Conservation (phyloP, 1,284 basidiomycete genomes). For the Pisolithus thermaeus region DNA sequence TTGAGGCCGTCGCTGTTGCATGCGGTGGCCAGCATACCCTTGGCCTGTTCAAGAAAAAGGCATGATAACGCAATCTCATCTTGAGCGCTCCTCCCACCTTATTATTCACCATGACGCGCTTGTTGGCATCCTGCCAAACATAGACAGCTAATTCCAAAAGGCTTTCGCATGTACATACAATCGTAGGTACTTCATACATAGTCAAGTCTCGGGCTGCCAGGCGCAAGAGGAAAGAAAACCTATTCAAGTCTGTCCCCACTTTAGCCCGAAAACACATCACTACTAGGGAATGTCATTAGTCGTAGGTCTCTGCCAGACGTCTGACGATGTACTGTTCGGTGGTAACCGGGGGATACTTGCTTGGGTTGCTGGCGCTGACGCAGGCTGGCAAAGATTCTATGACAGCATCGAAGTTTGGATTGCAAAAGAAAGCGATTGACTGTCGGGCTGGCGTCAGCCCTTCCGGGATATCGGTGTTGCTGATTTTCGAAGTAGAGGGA, state of each 20-base stretch:
- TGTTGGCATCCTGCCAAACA: too few species aligned
- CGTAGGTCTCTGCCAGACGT: constrained; percentile 57
- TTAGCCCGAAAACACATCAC: too few species aligned
- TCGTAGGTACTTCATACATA: too few species aligned
- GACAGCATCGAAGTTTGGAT: constrained; percentile 67
- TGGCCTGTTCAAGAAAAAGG: constrained; percentile 60
- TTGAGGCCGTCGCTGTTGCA: constrained; percentile 52
- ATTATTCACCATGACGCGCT: too few species aligned
- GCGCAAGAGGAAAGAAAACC: background rate
- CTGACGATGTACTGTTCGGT: constrained; percentile 76
- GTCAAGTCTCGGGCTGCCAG: too few species aligned
- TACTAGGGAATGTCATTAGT: constrained; percentile 4
- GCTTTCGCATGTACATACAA: constrained; percentile 10
- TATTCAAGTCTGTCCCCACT: background rate
- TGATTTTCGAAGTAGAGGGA: constrained; percentile 49
- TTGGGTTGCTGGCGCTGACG: constrained; percentile 41
- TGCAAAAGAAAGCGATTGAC: constrained; percentile 85
- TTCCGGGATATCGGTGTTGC: constrained; percentile 32
- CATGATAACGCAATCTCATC: constrained; percentile 11
- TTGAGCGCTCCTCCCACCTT: background rate
- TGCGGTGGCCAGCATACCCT: constrained; percentile 72
- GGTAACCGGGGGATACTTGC: constrained; percentile 59
- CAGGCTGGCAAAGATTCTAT: constrained; percentile 75
- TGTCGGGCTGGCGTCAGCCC: constrained; percentile 62
- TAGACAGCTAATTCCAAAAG: too few species aligned